These are phyloP conservation scores for Jamesozyma rosinii DNA, from an alignment of 805 yeast genomes.

Conservation along the genomic window DNA sequence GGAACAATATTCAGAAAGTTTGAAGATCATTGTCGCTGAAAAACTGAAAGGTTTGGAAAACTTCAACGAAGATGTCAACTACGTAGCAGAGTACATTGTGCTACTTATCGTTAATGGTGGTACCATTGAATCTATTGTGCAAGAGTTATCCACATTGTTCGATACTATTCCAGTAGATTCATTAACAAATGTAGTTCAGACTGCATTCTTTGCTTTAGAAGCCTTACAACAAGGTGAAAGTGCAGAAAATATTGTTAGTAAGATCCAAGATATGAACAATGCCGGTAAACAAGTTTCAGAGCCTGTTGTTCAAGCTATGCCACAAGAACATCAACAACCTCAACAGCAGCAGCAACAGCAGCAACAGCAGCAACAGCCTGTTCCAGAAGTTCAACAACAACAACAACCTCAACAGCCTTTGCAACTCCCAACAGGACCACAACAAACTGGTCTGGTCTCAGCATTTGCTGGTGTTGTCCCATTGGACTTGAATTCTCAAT, in stretches of 20 bases:
- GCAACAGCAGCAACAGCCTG: constrained; percentile 14
- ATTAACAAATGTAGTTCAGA: constrained; percentile 46
- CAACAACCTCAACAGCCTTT: constrained; percentile 9
- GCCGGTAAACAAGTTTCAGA: constrained; percentile 2
- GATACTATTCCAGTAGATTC: constrained; percentile 54
- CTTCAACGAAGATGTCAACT: constrained; percentile 44
- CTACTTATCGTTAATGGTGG: constrained; percentile 62
- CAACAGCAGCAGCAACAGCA: constrained; percentile 8
- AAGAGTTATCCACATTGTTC: constrained; percentile 52
- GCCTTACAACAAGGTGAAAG: constrained; percentile 32
- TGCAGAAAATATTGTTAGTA: constrained; percentile 24
- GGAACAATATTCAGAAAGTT: constrained; percentile 29
- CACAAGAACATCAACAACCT: constrained; percentile 8
- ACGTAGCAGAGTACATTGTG: constrained; percentile 67
- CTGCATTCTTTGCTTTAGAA: constrained; percentile 49
- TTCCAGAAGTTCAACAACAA: constrained; percentile 8
- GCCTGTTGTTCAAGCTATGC: constrained; percentile 6
- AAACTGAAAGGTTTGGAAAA: constrained; percentile 34
- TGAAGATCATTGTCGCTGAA: constrained; percentile 37
- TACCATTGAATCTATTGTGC: constrained; percentile 48
- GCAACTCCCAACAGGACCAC: constrained; percentile 11
- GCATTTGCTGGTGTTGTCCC: constrained; percentile 26
- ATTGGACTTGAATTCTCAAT: constrained; percentile 6
- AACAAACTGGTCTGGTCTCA: constrained; percentile 16
- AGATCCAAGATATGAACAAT: constrained; percentile 20